Base-by-base conservation (phyloP, 2,329 filamentous ascomycete species). In the Fusarium sp. region DNA sequence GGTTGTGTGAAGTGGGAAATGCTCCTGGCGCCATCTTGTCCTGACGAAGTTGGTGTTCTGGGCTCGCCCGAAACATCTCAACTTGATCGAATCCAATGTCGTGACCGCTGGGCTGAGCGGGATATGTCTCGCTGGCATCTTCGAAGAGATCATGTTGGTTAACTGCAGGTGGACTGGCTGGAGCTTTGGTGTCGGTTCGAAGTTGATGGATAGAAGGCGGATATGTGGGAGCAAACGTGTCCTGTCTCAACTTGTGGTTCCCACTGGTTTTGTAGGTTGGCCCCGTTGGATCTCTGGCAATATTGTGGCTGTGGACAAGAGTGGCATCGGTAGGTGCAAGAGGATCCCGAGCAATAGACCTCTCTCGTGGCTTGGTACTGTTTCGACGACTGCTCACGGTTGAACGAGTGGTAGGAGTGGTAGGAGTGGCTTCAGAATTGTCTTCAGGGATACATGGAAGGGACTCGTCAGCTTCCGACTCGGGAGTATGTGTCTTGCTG, bases 401-500 rank as follows among this genome's bases (percentile, higher is more conserved):
- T 51, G 43, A 56, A 24, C 24, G 40, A n/a, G 32, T 21, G 21
- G 53, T 34, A 19, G 48, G 32, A n/a, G 32, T 21, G 21, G 53
- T 34, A 19, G 48, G 32, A n/a, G 43, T 54, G 19, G 38, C 17
- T 26, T 72, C 67, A 7, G 59, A 57, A 34, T 46, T 54, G 15
- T 21, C 56, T 43, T 73, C 70, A 10, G 65, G 65, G 14, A 73
- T 73, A 20, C 64, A 48, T 7, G 64, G 51, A 26, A 73, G 65
- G 6, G 28, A 30, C 8, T 49, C 48, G 10, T 54, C 48, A 7
- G 26, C 24, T 8, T 60, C 56, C 12, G 43, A 28, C 19, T 39
- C 47, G 6, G 54, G 45, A 15, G 57, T 54, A 19, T 50, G 43
- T 12, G 20, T 10, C 14, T 47, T 46, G 48, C 58, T 62, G n/a